Conservation (phyloP, 2,329 filamentous ascomycete species). For the Pseudogymnoascus sp. region DNA sequence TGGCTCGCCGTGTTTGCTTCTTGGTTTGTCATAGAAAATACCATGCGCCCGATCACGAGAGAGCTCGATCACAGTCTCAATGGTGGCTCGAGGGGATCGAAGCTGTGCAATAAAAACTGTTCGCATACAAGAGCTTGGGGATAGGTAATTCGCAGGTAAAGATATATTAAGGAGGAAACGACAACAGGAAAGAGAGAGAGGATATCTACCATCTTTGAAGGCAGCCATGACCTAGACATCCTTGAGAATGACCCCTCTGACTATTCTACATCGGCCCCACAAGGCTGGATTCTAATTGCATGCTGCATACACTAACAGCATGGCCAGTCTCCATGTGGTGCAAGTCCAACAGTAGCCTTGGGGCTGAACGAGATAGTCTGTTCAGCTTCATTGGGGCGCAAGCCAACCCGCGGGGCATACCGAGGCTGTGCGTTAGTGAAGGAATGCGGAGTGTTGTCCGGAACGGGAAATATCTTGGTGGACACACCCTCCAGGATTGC, state of each 20-base stretch:
- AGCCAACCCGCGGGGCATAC: not conserved
- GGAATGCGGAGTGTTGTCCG: not conserved
- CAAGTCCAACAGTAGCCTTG: not conserved
- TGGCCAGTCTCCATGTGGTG: not conserved
- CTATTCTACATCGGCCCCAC: not conserved
- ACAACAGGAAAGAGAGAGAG: not conserved
- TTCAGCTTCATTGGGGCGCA: not conserved
- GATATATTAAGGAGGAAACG: not conserved
- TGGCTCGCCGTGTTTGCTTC: not conserved
- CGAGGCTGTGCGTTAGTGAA: not conserved
- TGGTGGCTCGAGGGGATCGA: not conserved
- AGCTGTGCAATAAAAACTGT: not conserved
- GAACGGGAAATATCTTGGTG: not conserved
- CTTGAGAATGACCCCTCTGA: not conserved
- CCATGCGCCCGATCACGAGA: not conserved
- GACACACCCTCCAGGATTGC: not conserved
- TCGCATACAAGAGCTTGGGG: not conserved
- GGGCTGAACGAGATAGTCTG: not conserved
- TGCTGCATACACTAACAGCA: not conserved
- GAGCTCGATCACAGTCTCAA: not conserved
- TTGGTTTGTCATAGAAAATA: not conserved
- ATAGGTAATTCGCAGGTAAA: not conserved
- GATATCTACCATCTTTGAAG: constrained; percentile 1
- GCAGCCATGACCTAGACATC: not conserved
- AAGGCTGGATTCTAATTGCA: not conserved